phyloP scores from a whole-genome alignment of 441 rosid species.

The Flueggea neowawraea region DNA sequence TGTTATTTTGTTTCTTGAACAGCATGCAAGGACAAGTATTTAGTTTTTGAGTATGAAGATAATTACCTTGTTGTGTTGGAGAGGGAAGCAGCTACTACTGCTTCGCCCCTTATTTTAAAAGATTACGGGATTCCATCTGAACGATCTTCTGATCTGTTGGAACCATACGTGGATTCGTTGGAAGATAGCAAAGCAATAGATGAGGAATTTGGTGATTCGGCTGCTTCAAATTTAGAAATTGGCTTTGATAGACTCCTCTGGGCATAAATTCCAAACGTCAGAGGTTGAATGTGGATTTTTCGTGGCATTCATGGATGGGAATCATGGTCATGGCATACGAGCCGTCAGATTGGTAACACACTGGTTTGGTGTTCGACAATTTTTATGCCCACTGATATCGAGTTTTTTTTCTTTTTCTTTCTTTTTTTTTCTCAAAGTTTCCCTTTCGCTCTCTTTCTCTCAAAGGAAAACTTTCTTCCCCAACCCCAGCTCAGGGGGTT shows the following conservation, averaged over 20 bases:
- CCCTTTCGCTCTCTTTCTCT: too few species aligned
- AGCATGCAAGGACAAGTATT: conserved; percentile 72
- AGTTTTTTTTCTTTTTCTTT: too few species aligned
- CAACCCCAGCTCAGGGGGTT: too few species aligned
- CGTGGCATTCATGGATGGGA: too few species aligned
- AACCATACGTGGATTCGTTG: conserved; percentile 57
- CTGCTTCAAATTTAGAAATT: conserved; percentile 71
- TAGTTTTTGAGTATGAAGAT: conserved; percentile 90
- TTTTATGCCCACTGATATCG: too few species aligned
- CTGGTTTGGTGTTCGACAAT: too few species aligned
- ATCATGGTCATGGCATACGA: conserved; percentile 18
- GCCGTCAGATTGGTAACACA: conserved; percentile 21
- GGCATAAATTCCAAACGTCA: conserved; percentile 38
- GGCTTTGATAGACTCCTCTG: conserved; percentile 76
- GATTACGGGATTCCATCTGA: conserved; percentile 88
- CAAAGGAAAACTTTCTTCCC: too few species aligned
- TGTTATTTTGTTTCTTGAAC: conserved; percentile 11
- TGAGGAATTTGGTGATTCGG: conserved; percentile 57
- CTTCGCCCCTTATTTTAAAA: conserved; percentile 60
- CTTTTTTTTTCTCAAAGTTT: too few species aligned
- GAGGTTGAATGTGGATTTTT: too few species aligned
- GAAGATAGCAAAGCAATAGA: conserved; percentile 40
- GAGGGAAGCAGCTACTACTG: conserved; percentile 57
- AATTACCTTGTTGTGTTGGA: conserved; percentile 79
- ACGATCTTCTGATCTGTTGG: conserved; percentile 74